phyloP scores from a whole-genome alignment of 176 grass and related monocot genomes.

The Aegilops umbellulata region DNA sequence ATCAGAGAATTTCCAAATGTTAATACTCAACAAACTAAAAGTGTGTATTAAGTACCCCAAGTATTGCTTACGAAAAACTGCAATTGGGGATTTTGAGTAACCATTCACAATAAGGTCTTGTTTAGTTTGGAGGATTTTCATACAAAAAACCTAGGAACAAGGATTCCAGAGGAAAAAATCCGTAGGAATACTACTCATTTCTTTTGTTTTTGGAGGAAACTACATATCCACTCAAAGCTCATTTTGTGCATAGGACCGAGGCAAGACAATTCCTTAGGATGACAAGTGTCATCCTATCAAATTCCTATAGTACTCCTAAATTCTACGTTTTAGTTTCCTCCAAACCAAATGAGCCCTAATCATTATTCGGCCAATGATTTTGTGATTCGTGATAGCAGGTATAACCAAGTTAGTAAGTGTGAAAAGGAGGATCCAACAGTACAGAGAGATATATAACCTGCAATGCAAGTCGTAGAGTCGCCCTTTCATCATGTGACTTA shows the following conservation, averaged over 20 bases:
- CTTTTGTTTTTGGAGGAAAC: too few relatives aligned
- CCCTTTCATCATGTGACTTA: conserved; percentile 72
- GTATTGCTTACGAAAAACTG: not conserved
- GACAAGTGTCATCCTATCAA: too few relatives aligned
- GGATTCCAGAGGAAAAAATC: too few relatives aligned
- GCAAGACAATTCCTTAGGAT: too few relatives aligned
- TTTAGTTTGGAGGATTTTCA: too few relatives aligned
- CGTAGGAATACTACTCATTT: too few relatives aligned
- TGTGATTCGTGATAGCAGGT: not conserved
- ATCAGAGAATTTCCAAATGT: not conserved
- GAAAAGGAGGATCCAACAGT: not conserved
- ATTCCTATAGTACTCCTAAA: too few relatives aligned
- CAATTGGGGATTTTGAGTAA: not conserved
- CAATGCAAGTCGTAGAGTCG: conserved; percentile 66
- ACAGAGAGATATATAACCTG: conserved; percentile 55
- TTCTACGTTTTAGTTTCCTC: too few relatives aligned
- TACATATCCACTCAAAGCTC: too few relatives aligned
- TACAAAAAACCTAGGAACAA: too few relatives aligned
- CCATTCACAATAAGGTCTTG: not conserved
- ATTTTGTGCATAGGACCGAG: too few relatives aligned
- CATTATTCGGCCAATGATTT: not conserved
- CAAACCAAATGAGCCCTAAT: too few relatives aligned
- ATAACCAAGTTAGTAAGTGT: not conserved
- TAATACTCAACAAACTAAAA: not conserved
- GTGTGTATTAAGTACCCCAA: not conserved